These are phyloP conservation scores for Clathrospora elynae DNA, from an alignment of 2,329 filamentous ascomycete genomes.

Conservation along the genomic window DNA sequence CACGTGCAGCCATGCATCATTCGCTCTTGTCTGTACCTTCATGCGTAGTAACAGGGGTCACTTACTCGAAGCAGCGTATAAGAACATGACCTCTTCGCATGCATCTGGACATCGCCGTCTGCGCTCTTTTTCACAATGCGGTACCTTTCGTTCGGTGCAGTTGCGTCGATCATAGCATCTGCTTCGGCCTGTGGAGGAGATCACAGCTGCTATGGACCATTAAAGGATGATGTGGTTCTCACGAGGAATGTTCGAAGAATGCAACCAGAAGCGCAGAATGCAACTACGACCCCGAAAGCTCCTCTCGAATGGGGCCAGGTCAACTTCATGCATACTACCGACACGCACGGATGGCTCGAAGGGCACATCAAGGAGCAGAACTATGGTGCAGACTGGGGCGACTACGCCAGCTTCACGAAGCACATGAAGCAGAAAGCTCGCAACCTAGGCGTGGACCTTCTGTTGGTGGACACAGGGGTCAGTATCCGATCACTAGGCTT, in stretches of 20 bases:
- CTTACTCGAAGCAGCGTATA: conserved; percentile 8
- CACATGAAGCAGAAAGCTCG: conserved; percentile 65
- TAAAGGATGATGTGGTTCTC: conserved; percentile 47
- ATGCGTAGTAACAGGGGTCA: background rate
- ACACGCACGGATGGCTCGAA: conserved; percentile 66
- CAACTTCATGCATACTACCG: conserved; percentile 70
- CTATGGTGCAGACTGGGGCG: conserved; percentile 70
- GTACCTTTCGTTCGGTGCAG: conserved; percentile 7
- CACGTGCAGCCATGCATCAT: conserved; percentile 19
- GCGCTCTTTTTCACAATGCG: conserved; percentile 16
- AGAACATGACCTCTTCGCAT: conserved; percentile 1
- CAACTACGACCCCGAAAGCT: conserved; percentile 43
- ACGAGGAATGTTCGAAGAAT: conserved; percentile 51
- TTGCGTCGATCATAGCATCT: conserved; percentile 14
- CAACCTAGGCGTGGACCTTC: conserved; percentile 62
- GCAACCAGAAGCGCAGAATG: conserved; percentile 53
- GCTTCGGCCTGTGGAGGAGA: conserved; percentile 39
- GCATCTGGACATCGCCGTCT: background rate
- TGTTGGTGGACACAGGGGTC: conserved; percentile 64
- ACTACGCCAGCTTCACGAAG: conserved; percentile 65
- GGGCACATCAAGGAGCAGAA: conserved; percentile 66
- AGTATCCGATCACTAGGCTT: conserved; percentile 12
- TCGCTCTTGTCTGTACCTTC: background rate
- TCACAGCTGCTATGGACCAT: conserved; percentile 48
- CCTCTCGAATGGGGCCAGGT: conserved; percentile 66